Percentiles rank a stretch among this genome's conserved stretches.
These are phyloP conservation scores for Sporothrix euskadiensis DNA, from an alignment of 2,329 filamentous ascomycete species.

Conservation along the genomic window DNA sequence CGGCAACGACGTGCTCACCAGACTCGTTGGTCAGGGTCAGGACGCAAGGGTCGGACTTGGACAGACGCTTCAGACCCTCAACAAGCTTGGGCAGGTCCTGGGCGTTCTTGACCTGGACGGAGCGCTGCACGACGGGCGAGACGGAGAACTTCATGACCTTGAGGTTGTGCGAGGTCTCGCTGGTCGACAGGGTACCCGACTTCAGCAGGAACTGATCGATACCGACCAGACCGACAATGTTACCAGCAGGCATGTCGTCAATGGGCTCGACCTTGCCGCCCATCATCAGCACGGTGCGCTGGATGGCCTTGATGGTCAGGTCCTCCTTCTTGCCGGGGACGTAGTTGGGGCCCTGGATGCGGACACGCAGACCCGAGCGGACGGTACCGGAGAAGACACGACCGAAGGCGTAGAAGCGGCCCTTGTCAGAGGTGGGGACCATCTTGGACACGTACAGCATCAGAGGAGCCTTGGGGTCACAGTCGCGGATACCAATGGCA, in stretches of 20 bases:
- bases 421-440: constrained; percentile 99
- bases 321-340: constrained; percentile 97
- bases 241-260: constrained; percentile 95
- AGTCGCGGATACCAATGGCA: constrained; percentile 96
- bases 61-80: constrained; percentile 99
- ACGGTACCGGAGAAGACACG: constrained; percentile 99
- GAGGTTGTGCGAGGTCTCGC: constrained; percentile 97
- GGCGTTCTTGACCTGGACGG: constrained; percentile 99
- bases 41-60: constrained; percentile 99
- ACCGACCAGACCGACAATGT: constrained; percentile 99
- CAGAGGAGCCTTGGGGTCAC: constrained; percentile 94
- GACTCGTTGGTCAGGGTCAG: constrained; percentile 85
- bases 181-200: constrained; percentile 98
- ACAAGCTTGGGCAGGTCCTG: constrained; percentile 99
- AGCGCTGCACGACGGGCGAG: constrained; percentile 96
- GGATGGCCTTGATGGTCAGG: constrained; percentile 98
- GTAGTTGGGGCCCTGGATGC: constrained; percentile 99
- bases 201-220: constrained; percentile 99
- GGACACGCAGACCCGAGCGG: constrained; percentile 97
- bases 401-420: constrained; percentile 99
- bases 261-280: constrained; percentile 98
- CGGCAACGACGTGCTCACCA: constrained; percentile 98
- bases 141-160: constrained; percentile 99
- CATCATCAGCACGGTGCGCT: constrained; percentile 99
- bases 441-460: constrained; percentile 99